A percentile compares a stretch with the other conserved stretches of the same genome.
Conservation (phyloP, 2,329 filamentous ascomycete genomes). For the Clarireedia sp. region DNA sequence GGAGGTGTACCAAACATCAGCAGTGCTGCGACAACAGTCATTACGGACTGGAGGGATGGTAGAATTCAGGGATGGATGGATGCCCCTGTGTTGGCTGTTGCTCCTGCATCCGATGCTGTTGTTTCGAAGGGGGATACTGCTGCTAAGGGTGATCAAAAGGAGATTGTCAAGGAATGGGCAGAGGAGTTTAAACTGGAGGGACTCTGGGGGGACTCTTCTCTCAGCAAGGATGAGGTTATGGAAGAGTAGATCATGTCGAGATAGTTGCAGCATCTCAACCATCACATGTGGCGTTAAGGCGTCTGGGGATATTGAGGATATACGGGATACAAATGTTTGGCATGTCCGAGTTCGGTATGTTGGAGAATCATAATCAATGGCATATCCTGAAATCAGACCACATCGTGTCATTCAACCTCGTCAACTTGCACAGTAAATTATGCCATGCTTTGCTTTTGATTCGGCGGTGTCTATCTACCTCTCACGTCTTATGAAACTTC, state of each 20-base stretch:
- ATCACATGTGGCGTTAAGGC: background rate
- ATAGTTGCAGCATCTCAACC: background rate
- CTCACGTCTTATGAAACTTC: too few relatives aligned
- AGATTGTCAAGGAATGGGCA: conserved; percentile 88
- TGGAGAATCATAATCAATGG: background rate
- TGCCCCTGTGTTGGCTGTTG: conserved; percentile 57
- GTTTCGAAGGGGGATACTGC: conserved; percentile 36
- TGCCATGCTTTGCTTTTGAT: too few relatives aligned
- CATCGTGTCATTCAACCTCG: too few relatives aligned
- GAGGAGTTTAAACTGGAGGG: conserved; percentile 93
- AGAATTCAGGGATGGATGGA: conserved; percentile 89
- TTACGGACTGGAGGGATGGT: conserved; percentile 95
- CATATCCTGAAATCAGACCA: background rate
- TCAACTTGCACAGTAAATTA: too few relatives aligned
- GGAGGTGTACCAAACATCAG: conserved; percentile 85
- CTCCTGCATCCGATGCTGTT: conserved; percentile 28
- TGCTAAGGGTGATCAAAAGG: conserved; percentile 60
- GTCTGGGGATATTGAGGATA: background rate
- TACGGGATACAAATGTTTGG: background rate
- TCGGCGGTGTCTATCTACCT: too few relatives aligned
- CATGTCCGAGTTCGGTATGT: background rate
- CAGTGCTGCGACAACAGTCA: conserved; percentile 82
- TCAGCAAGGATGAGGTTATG: conserved; percentile 23
- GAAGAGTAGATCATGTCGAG: conserved; percentile 17
- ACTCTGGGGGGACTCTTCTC: conserved; percentile 64